Evolutionary conservation across 495 filamentous ascomycete species (phyloP), one percentile per base, ranked within the genome.

Genomic region (Annulohypoxylon moriforme): DNA sequence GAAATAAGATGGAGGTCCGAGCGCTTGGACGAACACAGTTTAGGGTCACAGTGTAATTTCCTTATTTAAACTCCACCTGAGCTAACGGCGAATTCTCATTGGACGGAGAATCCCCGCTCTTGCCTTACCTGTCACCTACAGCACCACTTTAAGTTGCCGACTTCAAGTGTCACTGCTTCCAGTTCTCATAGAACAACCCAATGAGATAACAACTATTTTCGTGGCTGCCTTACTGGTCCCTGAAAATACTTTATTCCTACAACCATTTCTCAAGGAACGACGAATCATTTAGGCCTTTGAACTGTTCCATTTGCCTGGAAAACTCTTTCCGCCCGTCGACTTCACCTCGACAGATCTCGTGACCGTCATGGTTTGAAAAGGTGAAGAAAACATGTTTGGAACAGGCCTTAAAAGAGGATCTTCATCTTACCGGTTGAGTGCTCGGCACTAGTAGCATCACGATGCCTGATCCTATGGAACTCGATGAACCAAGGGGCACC

Each of bases 401-500:
- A 50, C n/a, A 25, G 24, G 13, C 33, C 50, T 16, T 42, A 59
- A 68, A 29, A 33, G 27, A 16, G 20, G 59, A 27, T 16, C 8
- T 60, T 44, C 49, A 18, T 64, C 22, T 53, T 38, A 58, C 27
- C 27, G 44, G 14, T 13, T 22, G 44, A 58, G 1, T 47, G 2
- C 18, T n/a, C 42, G n/a, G 9, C 29, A 31, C 13, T 20, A 50
- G 29, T 36, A 65, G 29, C 46, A 75, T 47, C 52, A 88, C 42
- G 24, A 73, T 86, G 85, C 77, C 79, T 33, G 74, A 82, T 55
- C 57, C 69, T 36, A 88, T 88, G 85, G 82, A 86, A 18, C 47
- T 85, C 38, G 76, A 78, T 27, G 74, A 74, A 61, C 81, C 85
- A 24, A 85, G 87, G 44, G 90, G 91, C 58, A 87, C 81, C 11